phyloP scores from a whole-genome alignment of 495 filamentous ascomycete species.

The Aspergillus sparsus region DNA sequence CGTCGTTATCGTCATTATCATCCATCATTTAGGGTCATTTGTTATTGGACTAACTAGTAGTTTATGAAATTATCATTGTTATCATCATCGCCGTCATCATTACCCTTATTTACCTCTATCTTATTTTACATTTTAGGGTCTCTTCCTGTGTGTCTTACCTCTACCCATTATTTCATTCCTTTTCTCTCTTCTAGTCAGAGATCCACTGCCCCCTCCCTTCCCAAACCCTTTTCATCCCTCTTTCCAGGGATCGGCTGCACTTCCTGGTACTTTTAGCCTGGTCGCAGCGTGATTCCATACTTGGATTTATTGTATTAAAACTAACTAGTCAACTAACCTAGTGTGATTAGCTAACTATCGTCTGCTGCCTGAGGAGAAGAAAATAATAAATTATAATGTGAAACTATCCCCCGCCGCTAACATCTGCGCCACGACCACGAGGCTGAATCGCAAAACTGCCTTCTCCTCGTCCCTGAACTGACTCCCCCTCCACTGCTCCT shows the following conservation, averaged over 20 bases:
- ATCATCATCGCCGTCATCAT: too few species aligned
- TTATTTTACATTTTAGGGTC: too few species aligned
- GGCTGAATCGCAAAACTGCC: constrained; percentile 34
- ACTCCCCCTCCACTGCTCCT: constrained; percentile 12
- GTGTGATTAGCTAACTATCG: background rate
- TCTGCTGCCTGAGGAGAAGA: constrained; percentile 12
- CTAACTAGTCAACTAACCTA: too few species aligned
- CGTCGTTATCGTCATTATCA: background rate
- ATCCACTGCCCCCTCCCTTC: too few species aligned
- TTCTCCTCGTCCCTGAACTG: constrained; percentile 15
- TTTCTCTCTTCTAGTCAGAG: background rate
- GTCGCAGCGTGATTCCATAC: background rate
- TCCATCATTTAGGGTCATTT: too few species aligned
- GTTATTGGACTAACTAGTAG: too few species aligned
- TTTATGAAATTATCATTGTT: too few species aligned
- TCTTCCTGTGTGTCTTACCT: too few species aligned
- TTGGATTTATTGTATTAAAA: background rate
- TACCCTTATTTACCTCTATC: too few species aligned
- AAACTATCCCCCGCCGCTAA: constrained; percentile 21
- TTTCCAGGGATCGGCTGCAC: constrained; percentile 1
- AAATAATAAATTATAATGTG: constrained; percentile 17
- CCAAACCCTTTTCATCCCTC: background rate
- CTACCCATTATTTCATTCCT: background rate
- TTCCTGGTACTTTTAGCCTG: background rate
- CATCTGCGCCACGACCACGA: constrained; percentile 24